phyloP scores from a whole-genome alignment of 2,329 filamentous ascomycete species.

The Xylaria sp. region DNA sequence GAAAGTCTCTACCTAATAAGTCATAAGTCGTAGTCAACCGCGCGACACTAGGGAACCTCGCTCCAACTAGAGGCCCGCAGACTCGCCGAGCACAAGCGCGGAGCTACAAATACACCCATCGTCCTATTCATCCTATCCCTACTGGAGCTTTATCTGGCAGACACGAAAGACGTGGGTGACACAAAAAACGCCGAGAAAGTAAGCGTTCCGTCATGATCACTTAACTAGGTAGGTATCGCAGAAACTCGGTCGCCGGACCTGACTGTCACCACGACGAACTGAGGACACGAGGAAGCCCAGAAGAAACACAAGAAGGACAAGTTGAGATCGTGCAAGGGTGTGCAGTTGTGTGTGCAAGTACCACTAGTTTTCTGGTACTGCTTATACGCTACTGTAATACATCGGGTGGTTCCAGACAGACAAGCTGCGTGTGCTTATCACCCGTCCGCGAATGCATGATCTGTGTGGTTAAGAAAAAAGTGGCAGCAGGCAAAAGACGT shows the following conservation, averaged over 20 bases:
- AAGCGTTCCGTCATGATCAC: constrained; percentile 24
- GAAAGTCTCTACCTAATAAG: constrained; percentile 19
- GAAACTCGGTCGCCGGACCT: constrained; percentile 34
- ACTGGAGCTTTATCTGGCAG: constrained; percentile 8
- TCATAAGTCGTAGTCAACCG: constrained; percentile 18
- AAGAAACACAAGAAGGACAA: constrained; percentile 24
- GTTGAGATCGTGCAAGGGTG: constrained; percentile 38
- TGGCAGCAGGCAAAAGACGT: constrained; percentile 24
- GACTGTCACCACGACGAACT: constrained; percentile 14
- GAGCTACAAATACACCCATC: constrained; percentile 1
- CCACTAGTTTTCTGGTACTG: neutral
- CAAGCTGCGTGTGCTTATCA: constrained; percentile 34
- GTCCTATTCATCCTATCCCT: neutral
- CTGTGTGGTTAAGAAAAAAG: constrained; percentile 28
- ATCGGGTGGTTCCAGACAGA: constrained; percentile 36
- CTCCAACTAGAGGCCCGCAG: constrained; percentile 27
- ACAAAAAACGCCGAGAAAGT: constrained; percentile 38
- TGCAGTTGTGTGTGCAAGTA: constrained; percentile 33
- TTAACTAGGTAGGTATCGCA: constrained; percentile 35
- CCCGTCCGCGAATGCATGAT: constrained; percentile 37
- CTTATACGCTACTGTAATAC: constrained; percentile 18
- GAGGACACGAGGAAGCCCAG: constrained; percentile 9
- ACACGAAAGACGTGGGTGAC: constrained; percentile 25
- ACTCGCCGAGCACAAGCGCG: constrained; percentile 33
- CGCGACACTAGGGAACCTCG: constrained; percentile 33